Base-by-base conservation (phyloP, 228 moss, liverwort and hornwort genomes). In the Sphagnum fallax region DNA sequence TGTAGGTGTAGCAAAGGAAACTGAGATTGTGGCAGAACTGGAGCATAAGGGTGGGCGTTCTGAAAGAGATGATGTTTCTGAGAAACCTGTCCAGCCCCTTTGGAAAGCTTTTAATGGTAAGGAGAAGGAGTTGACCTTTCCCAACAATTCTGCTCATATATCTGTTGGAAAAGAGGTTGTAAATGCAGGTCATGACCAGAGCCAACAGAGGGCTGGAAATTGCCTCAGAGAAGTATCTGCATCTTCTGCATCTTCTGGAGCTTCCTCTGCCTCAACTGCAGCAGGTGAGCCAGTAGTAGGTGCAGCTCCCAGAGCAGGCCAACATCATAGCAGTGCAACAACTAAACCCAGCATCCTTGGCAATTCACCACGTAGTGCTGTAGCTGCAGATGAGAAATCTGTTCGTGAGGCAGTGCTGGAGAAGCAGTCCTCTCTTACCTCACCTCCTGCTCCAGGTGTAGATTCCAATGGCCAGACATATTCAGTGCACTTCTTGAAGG, bases 391-490 rank as follows among this genome's bases (percentile, higher is more conserved):
- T 5, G 64, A 61, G 52, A 66, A 63, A 47, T 53, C 72, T 61
- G 50, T 58, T 52, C 72, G 79, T 51, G 82, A 83, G 63, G 69
- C 50, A 60, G 70, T 52, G 83, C 60, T 75, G 53, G 95, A 91
- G 65, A 89, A 81, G 77, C 47, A 73, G 0, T 65, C 67, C 6
- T 61, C 63, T 14, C 68, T 53, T 66, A 69, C 49, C 12, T 72
- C 60, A 73, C 64, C 49, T 70, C 78, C 86, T 14, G 75, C 70
- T 67, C 67, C 83, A 4, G 67, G 79, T 47, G 71, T 73, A 15
- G 91, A 84, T 64, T 76, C 74, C 50, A 91, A 97, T 76, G 60
- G 60, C 70, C 76, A 81, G 0, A 82, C 73, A 71, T 76, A 52
- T 63, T 76, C 47, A 8, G 70, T 81, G 3, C 88, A 84, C 50